Evolutionary conservation across 441 rosid species (phyloP).

Genomic region (Kokia cookei): DNA sequence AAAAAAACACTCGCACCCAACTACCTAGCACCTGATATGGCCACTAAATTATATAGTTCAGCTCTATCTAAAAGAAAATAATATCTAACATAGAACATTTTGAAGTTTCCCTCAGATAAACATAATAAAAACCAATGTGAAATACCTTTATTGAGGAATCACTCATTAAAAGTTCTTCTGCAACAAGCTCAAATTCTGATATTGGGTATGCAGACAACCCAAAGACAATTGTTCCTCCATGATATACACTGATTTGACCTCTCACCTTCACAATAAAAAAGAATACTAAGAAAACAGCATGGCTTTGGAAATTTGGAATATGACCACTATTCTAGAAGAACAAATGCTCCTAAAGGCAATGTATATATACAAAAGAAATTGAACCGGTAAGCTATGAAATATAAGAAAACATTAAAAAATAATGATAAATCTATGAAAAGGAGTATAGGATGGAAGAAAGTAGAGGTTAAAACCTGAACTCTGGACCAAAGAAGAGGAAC

Average conservation of each 20-base stretch:
- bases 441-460: slow-evolving; percentile 3
- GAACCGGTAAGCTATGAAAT: background rate
- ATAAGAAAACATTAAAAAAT: background rate
- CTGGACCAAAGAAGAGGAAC: slow-evolving; percentile 95
- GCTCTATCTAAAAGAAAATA: background rate
- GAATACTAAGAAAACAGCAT: slow-evolving; percentile 4
- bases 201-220: slow-evolving; percentile 84
- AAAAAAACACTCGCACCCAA: background rate
- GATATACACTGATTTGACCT: slow-evolving; percentile 86
- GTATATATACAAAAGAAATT: background rate
- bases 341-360: slow-evolving; percentile 7
- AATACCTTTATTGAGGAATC: slow-evolving; percentile 90
- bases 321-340: background rate
- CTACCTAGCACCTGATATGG: background rate
- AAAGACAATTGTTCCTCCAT: slow-evolving; percentile 84
- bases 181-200: slow-evolving; percentile 98
- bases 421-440: slow-evolving; percentile 1
- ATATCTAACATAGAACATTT: background rate
- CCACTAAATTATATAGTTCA: background rate
- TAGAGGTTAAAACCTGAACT: slow-evolving; percentile 66
- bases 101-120: background rate
- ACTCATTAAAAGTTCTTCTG: slow-evolving; percentile 98
- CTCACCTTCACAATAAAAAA: slow-evolving; percentile 63
- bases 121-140: slow-evolving; percentile 12
- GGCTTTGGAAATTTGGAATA: background rate